These are phyloP conservation scores for Aspergillus sp. DNA, from an alignment of 2,329 filamentous ascomycete genomes.

Conservation along the genomic window DNA sequence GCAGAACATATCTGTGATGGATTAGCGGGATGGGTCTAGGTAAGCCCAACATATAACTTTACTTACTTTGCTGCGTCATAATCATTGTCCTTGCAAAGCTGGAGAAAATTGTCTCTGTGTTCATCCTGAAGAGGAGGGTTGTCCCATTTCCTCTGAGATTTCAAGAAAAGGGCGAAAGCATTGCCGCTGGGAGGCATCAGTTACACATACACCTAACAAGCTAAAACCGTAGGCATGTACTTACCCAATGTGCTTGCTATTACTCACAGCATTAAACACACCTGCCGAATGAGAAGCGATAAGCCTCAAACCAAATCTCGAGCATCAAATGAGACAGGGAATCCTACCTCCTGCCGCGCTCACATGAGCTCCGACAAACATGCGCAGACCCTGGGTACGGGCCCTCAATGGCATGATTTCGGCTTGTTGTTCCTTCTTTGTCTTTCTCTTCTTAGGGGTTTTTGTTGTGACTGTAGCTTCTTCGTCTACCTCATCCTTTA, in stretches of 20 bases:
- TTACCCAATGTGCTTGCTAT: constrained; percentile 71
- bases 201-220: background rate
- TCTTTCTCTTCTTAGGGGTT: constrained; percentile 49
- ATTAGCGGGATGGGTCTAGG: constrained; percentile 7
- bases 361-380: constrained; percentile 91
- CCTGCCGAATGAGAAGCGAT: constrained; percentile 50
- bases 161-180: constrained; percentile 90
- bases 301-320: constrained; percentile 9
- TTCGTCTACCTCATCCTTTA: constrained; percentile 21
- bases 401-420: constrained; percentile 63
- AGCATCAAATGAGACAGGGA: background rate
- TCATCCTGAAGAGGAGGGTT: constrained; percentile 73
- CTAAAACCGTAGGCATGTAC: constrained; percentile 7
- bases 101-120: constrained; percentile 67
- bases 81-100: constrained; percentile 64
- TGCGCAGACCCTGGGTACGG: constrained; percentile 69
- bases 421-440: constrained; percentile 56
- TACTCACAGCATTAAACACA: constrained; percentile 82
- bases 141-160: constrained; percentile 93
- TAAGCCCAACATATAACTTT: background rate
- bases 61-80: constrained; percentile 65
- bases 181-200: constrained; percentile 62
- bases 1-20: constrained; percentile 67
- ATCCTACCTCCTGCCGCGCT: constrained; percentile 76
- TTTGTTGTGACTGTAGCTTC: constrained; percentile 50